Percentiles rank a stretch among this genome's conserved stretches.
Conservation (phyloP, 768 basidiomycete species). For the Hericium rajendrae region DNA sequence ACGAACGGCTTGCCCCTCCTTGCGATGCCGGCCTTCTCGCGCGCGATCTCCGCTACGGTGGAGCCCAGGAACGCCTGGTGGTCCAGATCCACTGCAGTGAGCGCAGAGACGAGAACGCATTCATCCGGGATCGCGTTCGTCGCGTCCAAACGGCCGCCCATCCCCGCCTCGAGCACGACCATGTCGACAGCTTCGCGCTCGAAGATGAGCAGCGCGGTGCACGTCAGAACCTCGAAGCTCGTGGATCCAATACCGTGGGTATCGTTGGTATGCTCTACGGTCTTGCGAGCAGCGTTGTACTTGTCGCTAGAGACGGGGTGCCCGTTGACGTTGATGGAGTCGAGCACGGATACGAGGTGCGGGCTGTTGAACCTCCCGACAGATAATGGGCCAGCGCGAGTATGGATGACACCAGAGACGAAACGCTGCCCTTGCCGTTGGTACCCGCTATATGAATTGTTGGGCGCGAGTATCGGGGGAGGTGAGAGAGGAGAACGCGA, state of each 20-base stretch:
- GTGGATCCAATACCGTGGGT: constrained; percentile 40
- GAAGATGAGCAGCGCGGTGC: constrained; percentile 72
- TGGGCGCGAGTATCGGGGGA: constrained; percentile 63
- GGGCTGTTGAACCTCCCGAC: constrained; percentile 90
- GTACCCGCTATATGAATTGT: constrained; percentile 91
- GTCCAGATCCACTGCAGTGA: constrained; percentile 86
- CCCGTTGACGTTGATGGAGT: constrained; percentile 66
- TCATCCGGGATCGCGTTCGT: constrained; percentile 80
- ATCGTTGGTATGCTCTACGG: constrained; percentile 41
- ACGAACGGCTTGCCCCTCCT: constrained; percentile 53
- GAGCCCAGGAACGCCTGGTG: constrained; percentile 85
- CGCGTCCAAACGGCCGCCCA: constrained; percentile 89
- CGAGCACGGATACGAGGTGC: constrained; percentile 70
- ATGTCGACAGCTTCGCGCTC: constrained; percentile 64
- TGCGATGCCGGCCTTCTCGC: constrained; percentile 78
- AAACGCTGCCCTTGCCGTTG: constrained; percentile 95
- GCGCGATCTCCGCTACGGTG: constrained; percentile 63
- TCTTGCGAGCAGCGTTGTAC: constrained; percentile 38
- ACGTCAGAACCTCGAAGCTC: constrained; percentile 79
- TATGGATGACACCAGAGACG: constrained; percentile 73
- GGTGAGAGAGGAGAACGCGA: constrained; percentile 34
- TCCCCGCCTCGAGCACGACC: constrained; percentile 85
- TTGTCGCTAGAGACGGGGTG: constrained; percentile 34
- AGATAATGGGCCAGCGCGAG: constrained; percentile 45
- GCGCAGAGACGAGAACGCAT: constrained; percentile 62